These are phyloP conservation scores for Coccomyxa sp. DNA, from an alignment of 139 green algal species.

Conservation along the genomic window DNA sequence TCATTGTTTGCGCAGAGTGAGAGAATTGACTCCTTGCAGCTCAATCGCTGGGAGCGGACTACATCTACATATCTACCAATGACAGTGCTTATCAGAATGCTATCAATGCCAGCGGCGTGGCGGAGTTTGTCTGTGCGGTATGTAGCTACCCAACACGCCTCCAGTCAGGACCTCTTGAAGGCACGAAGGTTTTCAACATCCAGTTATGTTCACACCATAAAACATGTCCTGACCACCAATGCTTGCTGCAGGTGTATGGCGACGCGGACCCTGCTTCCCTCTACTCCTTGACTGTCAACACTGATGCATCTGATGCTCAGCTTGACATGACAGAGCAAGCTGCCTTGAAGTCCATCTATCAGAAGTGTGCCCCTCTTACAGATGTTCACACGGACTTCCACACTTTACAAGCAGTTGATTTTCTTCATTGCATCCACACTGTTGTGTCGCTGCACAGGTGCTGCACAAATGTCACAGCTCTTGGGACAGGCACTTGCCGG, in stretches of 20 bases:
- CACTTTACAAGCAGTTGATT: neutral
- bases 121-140: slow-evolving; percentile 1
- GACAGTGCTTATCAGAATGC: neutral
- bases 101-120: neutral
- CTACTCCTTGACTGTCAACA: neutral
- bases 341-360: neutral
- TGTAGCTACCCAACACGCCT: neutral
- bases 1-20: neutral
- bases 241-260: neutral
- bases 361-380: neutral
- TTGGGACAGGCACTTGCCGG: neutral
- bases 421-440: neutral
- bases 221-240: neutral
- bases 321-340: neutral
- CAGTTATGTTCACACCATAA: neutral
- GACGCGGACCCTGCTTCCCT: too few relatives aligned
- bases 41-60: neutral
- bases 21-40: neutral
- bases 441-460: neutral
- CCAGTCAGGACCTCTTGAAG: neutral
- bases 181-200: neutral
- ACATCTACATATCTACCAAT: neutral
- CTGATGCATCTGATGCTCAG: neutral
- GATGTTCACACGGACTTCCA: neutral
- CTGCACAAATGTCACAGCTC: neutral